These are phyloP conservation scores for Coniella lustricola DNA, from an alignment of 2,329 filamentous ascomycete species.

Conservation along the genomic window DNA sequence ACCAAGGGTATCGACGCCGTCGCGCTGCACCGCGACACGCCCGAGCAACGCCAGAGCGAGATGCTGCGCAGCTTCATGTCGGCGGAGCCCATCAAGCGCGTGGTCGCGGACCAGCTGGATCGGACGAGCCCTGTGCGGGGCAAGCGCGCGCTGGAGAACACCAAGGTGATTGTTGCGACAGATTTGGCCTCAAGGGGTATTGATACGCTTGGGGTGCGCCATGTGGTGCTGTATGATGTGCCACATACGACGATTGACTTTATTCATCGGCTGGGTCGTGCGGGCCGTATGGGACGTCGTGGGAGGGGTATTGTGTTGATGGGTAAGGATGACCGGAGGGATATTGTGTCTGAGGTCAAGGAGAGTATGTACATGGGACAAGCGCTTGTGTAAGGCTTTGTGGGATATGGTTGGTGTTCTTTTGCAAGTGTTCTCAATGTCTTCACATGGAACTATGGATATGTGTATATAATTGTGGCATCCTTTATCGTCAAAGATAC, in stretches of 20 bases:
- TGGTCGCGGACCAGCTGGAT: constrained; percentile 24
- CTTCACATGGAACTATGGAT: no score
- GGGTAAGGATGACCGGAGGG: constrained; percentile 79
- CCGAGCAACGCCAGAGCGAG: constrained; percentile 68
- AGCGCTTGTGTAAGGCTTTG: constrained; percentile 60
- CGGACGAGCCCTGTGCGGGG: constrained; percentile 25
- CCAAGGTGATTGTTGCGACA: constrained; percentile 88
- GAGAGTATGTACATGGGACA: constrained; percentile 82
- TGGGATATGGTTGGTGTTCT: background rate
- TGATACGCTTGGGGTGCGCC: constrained; percentile 83
- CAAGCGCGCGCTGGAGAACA: constrained; percentile 58
- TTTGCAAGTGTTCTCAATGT: no score
- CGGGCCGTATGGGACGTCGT: constrained; percentile 85
- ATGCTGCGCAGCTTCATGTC: constrained; percentile 69
- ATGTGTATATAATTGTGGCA: no score
- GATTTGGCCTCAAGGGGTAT: constrained; percentile 90
- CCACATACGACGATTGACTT: constrained; percentile 97
- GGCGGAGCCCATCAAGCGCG: constrained; percentile 31
- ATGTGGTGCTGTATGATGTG: constrained; percentile 95
- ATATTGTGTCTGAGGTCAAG: constrained; percentile 86
- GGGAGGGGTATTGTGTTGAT: constrained; percentile 87
- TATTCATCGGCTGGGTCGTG: constrained; percentile 87
- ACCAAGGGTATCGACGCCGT: constrained; percentile 85
- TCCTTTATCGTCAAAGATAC: no score
- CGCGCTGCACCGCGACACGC: constrained; percentile 77